Conservation (phyloP, 495 filamentous ascomycete genomes). For the Jackrogersella minutella region DNA sequence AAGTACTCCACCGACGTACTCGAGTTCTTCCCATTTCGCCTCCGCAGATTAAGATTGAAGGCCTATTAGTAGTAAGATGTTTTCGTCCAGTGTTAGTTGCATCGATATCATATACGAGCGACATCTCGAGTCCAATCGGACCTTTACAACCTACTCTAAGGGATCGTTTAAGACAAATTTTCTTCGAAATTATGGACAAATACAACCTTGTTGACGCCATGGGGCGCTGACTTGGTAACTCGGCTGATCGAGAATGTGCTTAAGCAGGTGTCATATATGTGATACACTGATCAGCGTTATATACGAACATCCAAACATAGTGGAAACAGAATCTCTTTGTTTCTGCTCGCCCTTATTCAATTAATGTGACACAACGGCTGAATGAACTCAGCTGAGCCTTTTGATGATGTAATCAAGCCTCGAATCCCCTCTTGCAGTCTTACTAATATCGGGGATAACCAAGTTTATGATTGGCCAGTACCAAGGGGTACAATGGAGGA, state of each 20-base stretch:
- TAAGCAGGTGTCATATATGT: too few species aligned
- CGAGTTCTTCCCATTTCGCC: not conserved
- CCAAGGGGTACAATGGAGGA: not conserved
- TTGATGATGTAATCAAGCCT: not conserved
- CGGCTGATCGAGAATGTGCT: too few species aligned
- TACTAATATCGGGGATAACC: not conserved
- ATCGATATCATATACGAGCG: too few species aligned
- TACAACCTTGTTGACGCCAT: too few species aligned
- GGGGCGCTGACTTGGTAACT: too few species aligned
- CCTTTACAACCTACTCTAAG: too few species aligned
- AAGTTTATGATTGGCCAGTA: not conserved
- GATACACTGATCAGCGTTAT: too few species aligned
- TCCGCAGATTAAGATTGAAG: not conserved
- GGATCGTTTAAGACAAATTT: too few species aligned
- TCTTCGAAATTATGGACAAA: too few species aligned
- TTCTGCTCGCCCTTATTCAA: not conserved
- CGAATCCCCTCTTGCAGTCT: not conserved
- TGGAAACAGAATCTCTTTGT: not conserved
- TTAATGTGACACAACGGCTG: not conserved
- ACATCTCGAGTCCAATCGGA: too few species aligned
- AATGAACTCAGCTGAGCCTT: not conserved
- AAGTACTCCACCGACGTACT: not conserved
- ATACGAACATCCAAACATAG: too few species aligned
- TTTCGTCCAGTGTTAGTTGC: too few species aligned
- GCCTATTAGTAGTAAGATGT: not conserved